A percentile compares a stretch with the other conserved stretches of the same genome.
Evolutionary conservation across 805 yeast species (phyloP).

Genomic region (Debaryomyces castellii): DNA sequence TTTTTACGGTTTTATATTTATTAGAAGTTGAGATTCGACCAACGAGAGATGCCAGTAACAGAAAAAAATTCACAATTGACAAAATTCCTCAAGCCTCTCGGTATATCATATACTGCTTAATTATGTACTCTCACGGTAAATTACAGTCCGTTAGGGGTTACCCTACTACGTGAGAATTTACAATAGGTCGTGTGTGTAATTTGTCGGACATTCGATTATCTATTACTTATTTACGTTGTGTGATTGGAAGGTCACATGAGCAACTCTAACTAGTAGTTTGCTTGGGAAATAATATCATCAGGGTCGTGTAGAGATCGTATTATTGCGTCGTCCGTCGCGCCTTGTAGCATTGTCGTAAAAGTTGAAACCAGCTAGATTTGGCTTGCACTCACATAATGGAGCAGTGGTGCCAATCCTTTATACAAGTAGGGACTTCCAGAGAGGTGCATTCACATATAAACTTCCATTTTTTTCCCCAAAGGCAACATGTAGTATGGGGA

Average conservation of each 20-base stretch:
- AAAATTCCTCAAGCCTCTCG: background rate
- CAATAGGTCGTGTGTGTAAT: background rate
- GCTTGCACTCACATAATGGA: too few relatives aligned
- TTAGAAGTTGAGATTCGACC: conserved; percentile 2
- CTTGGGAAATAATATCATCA: background rate
- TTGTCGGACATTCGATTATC: background rate
- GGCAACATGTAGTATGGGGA: too few relatives aligned
- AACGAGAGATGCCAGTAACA: background rate
- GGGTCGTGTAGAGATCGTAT: background rate
- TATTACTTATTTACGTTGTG: background rate
- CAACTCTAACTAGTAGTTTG: background rate
- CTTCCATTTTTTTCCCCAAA: too few relatives aligned
- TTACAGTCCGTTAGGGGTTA: conserved; percentile 8
- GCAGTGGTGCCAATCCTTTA: too few relatives aligned
- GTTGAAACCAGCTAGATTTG: too few relatives aligned
- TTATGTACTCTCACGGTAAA: conserved; percentile 3
- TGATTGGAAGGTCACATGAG: conserved; percentile 3
- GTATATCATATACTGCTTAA: conserved; percentile 4
- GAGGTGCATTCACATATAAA: too few relatives aligned
- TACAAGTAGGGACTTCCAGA: too few relatives aligned
- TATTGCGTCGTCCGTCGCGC: background rate
- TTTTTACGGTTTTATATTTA: background rate
- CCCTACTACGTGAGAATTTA: conserved; percentile 8
- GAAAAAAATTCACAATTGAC: background rate
- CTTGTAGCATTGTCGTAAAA: too few relatives aligned